A percentile compares a stretch with the other conserved stretches of the same genome.
phyloP scores from a whole-genome alignment of 2,329 filamentous ascomycete species.

The Pestalotiopsis sp. region DNA sequence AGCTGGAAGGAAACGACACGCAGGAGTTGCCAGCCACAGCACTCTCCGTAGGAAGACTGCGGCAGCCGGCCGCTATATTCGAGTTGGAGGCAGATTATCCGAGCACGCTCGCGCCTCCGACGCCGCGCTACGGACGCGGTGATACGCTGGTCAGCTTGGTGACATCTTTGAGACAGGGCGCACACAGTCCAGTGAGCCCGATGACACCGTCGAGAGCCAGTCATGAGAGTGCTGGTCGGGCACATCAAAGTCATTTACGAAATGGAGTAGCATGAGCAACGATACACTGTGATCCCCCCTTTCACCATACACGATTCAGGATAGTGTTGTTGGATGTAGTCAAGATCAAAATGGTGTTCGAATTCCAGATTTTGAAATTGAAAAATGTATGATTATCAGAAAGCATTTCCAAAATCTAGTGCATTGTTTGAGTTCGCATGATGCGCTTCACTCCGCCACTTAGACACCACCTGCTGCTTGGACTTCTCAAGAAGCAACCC shows the following conservation, averaged over 20 bases:
- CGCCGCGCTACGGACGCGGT: not conserved
- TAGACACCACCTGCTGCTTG: too few relatives aligned
- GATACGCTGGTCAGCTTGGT: conserved; percentile 5
- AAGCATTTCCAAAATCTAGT: too few relatives aligned
- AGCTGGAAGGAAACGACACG: not conserved
- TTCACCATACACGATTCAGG: too few relatives aligned
- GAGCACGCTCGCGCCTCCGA: not conserved
- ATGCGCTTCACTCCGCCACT: too few relatives aligned
- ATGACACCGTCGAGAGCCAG: not conserved
- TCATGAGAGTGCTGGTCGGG: not conserved
- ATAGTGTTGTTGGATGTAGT: too few relatives aligned
- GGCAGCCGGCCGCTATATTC: conserved; percentile 10
- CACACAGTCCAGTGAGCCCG: not conserved
- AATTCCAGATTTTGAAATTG: too few relatives aligned
- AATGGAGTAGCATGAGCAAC: not conserved
- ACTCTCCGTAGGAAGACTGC: not conserved
- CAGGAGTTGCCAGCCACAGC: conserved; percentile 7
- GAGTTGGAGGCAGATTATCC: conserved; percentile 6
- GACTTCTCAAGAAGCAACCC: too few relatives aligned
- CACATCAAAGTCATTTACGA: not conserved
- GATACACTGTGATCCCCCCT: not conserved
- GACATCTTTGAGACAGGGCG: not conserved
- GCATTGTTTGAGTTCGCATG: too few relatives aligned
- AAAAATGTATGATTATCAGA: too few relatives aligned
- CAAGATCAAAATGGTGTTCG: too few relatives aligned